Evolutionary conservation across 805 yeast species (phyloP).

Genomic region (Blastobotrys americana): DNA sequence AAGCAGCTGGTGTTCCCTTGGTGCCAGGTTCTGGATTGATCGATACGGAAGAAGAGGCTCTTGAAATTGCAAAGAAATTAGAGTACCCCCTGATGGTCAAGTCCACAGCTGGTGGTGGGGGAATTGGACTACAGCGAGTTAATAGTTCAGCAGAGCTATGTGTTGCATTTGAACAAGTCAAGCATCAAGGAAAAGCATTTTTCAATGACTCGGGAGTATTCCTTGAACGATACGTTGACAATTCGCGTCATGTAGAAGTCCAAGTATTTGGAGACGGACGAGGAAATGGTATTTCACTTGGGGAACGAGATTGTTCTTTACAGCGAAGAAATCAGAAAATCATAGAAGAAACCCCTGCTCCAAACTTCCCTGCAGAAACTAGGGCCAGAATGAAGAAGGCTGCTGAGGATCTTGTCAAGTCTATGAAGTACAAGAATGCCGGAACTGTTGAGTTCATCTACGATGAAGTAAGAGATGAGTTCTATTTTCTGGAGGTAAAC

Average conservation of each 20-base stretch:
- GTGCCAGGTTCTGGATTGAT: slow-evolving; percentile 96
- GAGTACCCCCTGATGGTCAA: slow-evolving; percentile 91
- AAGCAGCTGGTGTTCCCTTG: slow-evolving; percentile 84
- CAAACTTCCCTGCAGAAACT: slow-evolving; percentile 76
- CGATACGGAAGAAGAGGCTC: slow-evolving; percentile 64
- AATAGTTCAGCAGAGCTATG: slow-evolving; percentile 75
- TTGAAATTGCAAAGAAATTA: slow-evolving; percentile 60
- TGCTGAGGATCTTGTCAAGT: slow-evolving; percentile 73
- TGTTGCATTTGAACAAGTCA: slow-evolving; percentile 80
- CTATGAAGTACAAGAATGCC: slow-evolving; percentile 89
- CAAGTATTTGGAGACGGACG: slow-evolving; percentile 95
- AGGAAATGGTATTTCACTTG: slow-evolving; percentile 88
- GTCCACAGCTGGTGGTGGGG: slow-evolving; percentile 99
- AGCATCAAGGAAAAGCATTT: slow-evolving; percentile 87
- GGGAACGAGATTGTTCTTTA: slow-evolving; percentile 95
- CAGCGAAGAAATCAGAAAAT: slow-evolving; percentile 96
- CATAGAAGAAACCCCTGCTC: slow-evolving; percentile 97
- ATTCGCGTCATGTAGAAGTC: slow-evolving; percentile 93
- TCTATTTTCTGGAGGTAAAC: slow-evolving; percentile 92
- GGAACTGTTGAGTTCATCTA: slow-evolving; percentile 96
- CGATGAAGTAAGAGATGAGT: slow-evolving; percentile 78
- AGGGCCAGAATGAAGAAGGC: slow-evolving; percentile 70
- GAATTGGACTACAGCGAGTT: slow-evolving; percentile 93
- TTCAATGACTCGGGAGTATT: slow-evolving; percentile 96
- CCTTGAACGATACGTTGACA: slow-evolving; percentile 87